Evolutionary conservation across 2,329 filamentous ascomycete genomes (phyloP).

Genomic region (Nakataea oryzae): DNA sequence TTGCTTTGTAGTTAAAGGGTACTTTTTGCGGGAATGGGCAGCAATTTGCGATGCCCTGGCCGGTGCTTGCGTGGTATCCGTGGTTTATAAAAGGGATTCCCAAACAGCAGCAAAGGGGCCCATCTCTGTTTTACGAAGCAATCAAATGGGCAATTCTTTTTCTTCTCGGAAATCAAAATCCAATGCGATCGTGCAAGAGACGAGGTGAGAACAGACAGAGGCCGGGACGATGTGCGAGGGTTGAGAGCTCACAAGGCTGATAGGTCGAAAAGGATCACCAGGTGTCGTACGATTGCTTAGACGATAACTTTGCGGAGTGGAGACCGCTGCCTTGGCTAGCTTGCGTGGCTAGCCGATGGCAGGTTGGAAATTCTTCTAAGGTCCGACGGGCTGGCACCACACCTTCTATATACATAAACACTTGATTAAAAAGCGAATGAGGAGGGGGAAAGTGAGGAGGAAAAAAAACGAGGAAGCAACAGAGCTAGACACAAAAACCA

Average conservation of each 20-base stretch:
- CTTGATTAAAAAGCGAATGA: too few species aligned
- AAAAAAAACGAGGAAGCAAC: too few species aligned
- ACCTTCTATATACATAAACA: too few species aligned
- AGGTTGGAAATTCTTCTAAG: not conserved
- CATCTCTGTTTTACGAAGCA: not conserved
- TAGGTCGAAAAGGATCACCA: too few species aligned
- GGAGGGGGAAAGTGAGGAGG: not conserved
- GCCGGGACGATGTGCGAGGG: too few species aligned
- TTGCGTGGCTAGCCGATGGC: not conserved
- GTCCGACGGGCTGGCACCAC: not conserved
- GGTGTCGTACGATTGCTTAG: not conserved
- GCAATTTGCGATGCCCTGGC: slow-evolving; percentile 29
- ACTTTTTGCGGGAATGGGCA: slow-evolving; percentile 19
- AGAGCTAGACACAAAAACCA: not conserved
- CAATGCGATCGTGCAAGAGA: too few species aligned
- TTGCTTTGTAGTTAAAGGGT: slow-evolving; percentile 27
- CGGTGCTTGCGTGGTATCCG: slow-evolving; percentile 3
- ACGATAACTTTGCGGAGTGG: too few species aligned
- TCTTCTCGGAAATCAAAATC: not conserved
- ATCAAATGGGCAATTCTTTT: not conserved
- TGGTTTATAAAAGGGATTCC: slow-evolving; percentile 3
- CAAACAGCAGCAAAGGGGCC: slow-evolving; percentile 1
- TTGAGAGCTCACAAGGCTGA: too few species aligned
- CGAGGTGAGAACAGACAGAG: too few species aligned
- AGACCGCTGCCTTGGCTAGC: not conserved